Conservation (phyloP, 176 grass and related monocot species). For the Melocanna baccifera region DNA sequence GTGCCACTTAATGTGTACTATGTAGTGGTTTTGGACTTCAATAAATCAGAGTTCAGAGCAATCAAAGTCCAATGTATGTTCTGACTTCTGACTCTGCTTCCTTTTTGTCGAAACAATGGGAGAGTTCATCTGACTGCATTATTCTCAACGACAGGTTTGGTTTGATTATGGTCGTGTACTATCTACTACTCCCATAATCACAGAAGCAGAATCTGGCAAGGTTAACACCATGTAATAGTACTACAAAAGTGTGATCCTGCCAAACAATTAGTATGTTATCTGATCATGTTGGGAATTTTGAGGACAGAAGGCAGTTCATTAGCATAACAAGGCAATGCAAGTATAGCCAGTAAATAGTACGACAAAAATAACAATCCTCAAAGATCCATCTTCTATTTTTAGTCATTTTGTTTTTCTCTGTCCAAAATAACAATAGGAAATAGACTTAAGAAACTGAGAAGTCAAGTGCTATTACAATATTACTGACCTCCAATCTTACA, state of each 20-base stretch:
- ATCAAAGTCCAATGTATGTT: neutral
- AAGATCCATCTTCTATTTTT: neutral
- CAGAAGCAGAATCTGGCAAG: neutral
- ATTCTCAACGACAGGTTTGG: neutral
- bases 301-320: neutral
- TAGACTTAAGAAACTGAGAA: neutral
- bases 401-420: neutral
- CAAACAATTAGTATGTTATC: slow-evolving; percentile 7
- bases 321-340: neutral
- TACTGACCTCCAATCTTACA: slow-evolving; percentile 56
- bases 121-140: neutral
- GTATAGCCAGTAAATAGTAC: neutral
- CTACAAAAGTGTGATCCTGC: neutral
- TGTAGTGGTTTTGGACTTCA: neutral
- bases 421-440: neutral
- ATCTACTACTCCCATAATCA: neutral
- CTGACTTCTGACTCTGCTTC: neutral
- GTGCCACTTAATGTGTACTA: neutral
- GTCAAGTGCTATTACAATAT: neutral
- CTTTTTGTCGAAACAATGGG: neutral
- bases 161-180: neutral
- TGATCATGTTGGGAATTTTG: neutral
- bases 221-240: neutral
- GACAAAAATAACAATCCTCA: neutral
- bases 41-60: neutral